Evolutionary conservation across 495 filamentous ascomycete species (phyloP).

Genomic region (Podospora conica): DNA sequence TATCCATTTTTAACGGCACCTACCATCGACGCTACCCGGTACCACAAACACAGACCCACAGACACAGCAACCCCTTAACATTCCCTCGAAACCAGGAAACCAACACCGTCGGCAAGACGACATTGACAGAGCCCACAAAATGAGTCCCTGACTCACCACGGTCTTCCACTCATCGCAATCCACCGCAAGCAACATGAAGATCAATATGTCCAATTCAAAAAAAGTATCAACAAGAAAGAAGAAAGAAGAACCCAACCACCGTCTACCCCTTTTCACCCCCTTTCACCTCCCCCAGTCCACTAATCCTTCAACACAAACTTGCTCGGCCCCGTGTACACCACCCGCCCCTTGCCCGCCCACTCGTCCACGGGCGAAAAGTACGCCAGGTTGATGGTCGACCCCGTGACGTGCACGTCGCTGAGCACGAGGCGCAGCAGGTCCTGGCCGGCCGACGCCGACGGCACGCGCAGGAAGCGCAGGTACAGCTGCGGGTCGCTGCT

Average conservation of each 20-base stretch:
- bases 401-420: not conserved
- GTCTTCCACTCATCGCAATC: too few species aligned
- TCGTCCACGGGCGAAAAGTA: not conserved
- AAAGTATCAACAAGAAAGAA: too few species aligned
- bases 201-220: too few species aligned
- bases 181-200: too few species aligned
- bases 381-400: not conserved
- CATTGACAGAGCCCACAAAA: too few species aligned
- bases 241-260: not conserved
- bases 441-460: not conserved
- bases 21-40: too few species aligned
- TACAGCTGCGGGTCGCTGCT: not conserved
- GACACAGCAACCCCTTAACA: too few species aligned
- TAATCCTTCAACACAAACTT: not conserved
- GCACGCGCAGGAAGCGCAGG: not conserved
- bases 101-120: too few species aligned
- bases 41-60: too few species aligned
- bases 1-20: too few species aligned
- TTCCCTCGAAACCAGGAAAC: too few species aligned
- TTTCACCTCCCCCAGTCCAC: not conserved
- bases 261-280: not conserved
- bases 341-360: not conserved
- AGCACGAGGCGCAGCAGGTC: not conserved
- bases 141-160: too few species aligned
- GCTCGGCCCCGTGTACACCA: not conserved